These are phyloP conservation scores for Gonium pectorale DNA, from an alignment of 139 green algal species.

Conservation along the genomic window DNA sequence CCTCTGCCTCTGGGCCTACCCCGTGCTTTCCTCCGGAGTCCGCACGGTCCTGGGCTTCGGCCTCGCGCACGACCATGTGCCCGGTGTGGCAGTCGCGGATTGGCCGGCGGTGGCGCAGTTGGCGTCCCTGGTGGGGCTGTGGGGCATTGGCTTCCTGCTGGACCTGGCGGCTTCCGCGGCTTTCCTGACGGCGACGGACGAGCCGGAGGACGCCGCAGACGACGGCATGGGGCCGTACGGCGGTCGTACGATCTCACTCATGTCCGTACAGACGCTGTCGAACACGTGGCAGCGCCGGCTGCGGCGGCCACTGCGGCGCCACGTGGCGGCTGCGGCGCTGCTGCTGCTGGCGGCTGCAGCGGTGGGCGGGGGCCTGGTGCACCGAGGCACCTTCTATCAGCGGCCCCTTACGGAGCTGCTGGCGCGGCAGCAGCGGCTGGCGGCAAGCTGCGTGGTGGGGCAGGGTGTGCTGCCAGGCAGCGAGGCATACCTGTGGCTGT, in stretches of 20 bases:
- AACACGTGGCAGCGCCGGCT: not conserved
- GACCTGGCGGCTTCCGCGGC: not conserved
- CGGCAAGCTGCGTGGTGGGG: conserved; percentile 1
- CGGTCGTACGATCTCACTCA: too few relatives aligned
- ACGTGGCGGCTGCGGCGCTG: not conserved
- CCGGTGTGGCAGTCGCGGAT: conserved; percentile 6
- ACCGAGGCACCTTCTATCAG: conserved; percentile 19
- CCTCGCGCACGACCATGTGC: not conserved
- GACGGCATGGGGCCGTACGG: not conserved
- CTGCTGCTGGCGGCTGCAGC: not conserved
- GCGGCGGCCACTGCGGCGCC: not conserved
- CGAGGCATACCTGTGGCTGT: conserved; percentile 35
- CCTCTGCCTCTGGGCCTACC: conserved; percentile 6
- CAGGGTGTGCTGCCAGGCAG: conserved; percentile 8
- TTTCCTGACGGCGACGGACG: not conserved
- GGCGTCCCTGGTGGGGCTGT: conserved; percentile 17
- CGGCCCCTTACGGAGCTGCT: not conserved
- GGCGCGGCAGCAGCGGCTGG: not conserved
- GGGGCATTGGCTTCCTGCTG: not conserved
- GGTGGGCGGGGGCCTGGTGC: conserved; percentile 29
- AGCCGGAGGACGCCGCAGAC: not conserved
- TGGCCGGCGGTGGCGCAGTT: conserved; percentile 24
- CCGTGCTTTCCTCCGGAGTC: not conserved
- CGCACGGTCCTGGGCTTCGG: not conserved
- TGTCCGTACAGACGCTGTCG: not conserved